These are phyloP conservation scores for Penicillium ochrochloron DNA, from an alignment of 495 filamentous ascomycete genomes.

Conservation along the genomic window DNA sequence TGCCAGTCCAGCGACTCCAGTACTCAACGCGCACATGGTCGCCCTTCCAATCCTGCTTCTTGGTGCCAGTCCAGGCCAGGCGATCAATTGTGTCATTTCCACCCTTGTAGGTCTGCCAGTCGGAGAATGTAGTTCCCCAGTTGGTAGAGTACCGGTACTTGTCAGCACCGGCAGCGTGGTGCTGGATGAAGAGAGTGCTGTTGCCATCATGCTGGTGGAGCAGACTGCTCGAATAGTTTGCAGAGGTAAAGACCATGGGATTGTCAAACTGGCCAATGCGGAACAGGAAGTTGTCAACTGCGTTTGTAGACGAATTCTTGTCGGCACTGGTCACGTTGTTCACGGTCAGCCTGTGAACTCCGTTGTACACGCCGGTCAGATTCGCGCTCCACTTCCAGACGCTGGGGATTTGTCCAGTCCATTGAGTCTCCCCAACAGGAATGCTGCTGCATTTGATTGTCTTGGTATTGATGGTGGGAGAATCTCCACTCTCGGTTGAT, in stretches of 20 bases:
- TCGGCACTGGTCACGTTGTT: slow-evolving; percentile 52
- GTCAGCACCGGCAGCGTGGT: slow-evolving; percentile 66
- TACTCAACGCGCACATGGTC: slow-evolving; percentile 71
- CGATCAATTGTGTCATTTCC: slow-evolving; percentile 49
- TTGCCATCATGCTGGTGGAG: slow-evolving; percentile 45
- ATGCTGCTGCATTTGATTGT: slow-evolving; percentile 51
- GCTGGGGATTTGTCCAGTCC: slow-evolving; percentile 56
- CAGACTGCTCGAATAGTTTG: slow-evolving; percentile 63
- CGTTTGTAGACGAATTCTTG: slow-evolving; percentile 42
- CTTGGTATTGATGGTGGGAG: slow-evolving; percentile 41
- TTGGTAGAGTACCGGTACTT: slow-evolving; percentile 67
- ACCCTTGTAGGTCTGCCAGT: slow-evolving; percentile 60
- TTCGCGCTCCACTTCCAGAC: slow-evolving; percentile 57
- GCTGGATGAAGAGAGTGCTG: slow-evolving; percentile 55
- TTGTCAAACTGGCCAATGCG: slow-evolving; percentile 62
- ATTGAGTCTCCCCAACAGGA: slow-evolving; percentile 26
- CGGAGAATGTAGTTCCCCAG: slow-evolving; percentile 62
- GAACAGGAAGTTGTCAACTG: slow-evolving; percentile 59
- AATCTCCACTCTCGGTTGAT: slow-evolving; percentile 50
- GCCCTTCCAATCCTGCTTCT: slow-evolving; percentile 64
- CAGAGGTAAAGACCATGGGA: slow-evolving; percentile 59
- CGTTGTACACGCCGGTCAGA: slow-evolving; percentile 63
- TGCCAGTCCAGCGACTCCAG: slow-evolving; percentile 66
- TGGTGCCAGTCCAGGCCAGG: slow-evolving; percentile 63
- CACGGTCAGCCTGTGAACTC: slow-evolving; percentile 64